Conservation (phyloP, 1,284 basidiomycete genomes). For the Pseudozyma thailandica region DNA sequence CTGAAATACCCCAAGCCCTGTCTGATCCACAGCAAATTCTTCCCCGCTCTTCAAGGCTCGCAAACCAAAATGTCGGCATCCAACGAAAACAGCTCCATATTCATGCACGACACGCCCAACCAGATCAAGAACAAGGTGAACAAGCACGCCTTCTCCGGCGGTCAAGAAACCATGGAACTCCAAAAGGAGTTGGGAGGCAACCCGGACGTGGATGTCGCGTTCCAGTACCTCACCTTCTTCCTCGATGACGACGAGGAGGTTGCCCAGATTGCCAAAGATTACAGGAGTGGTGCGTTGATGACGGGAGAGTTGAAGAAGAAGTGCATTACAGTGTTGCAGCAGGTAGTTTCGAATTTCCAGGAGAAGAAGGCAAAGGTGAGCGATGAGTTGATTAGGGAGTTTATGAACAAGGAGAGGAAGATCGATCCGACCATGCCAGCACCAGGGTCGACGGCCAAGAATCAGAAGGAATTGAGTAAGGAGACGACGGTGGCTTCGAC, state of each 20-base stretch:
- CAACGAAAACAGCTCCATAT: constrained; percentile 88
- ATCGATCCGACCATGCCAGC: constrained; percentile 71
- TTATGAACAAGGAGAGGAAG: constrained; percentile 85
- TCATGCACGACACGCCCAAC: constrained; percentile 90
- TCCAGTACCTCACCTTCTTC: constrained; percentile 97
- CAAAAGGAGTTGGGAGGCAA: constrained; percentile 88
- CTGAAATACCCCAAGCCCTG: constrained; percentile 96
- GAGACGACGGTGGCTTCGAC: constrained; percentile 40
- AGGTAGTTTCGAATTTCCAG: constrained; percentile 88
- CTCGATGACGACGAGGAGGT: constrained; percentile 92
- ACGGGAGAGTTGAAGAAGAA: constrained; percentile 92
- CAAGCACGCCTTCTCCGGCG: constrained; percentile 72
- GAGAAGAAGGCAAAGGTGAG: constrained; percentile 84
- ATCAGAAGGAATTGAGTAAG: constrained; percentile 36
- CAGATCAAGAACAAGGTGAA: constrained; percentile 99
- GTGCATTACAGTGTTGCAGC: constrained; percentile 85
- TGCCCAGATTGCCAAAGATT: constrained; percentile 84
- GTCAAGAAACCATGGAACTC: constrained; percentile 87
- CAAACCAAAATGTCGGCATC: constrained; percentile 99
- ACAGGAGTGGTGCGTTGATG: constrained; percentile 85
- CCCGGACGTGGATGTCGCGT: constrained; percentile 94
- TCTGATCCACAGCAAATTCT: constrained; percentile 94
- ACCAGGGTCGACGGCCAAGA: constrained; percentile 50
- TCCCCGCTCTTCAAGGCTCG: constrained; percentile 95
- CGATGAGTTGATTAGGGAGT: constrained; percentile 79